These are phyloP conservation scores for Hypomontagnella monticulosa DNA, from an alignment of 495 filamentous ascomycete species.

Conservation along the genomic window DNA sequence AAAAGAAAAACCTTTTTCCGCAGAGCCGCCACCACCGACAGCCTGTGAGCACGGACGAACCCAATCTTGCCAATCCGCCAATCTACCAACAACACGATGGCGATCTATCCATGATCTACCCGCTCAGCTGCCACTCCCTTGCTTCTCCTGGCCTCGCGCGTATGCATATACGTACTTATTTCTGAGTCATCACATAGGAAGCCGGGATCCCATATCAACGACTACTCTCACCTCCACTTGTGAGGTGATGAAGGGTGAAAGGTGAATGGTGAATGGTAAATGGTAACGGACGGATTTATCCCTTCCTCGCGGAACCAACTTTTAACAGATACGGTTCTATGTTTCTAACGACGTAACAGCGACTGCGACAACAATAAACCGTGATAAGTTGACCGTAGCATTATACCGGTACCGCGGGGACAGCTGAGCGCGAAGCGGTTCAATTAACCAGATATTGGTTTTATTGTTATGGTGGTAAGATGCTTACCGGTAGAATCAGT, in stretches of 20 bases:
- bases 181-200: constrained; percentile 29
- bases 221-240: constrained; percentile 1
- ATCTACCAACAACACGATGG: constrained; percentile 10
- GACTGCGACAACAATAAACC: constrained; percentile 25
- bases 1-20: constrained; percentile 30
- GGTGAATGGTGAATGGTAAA: constrained; percentile 5
- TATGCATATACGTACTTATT: constrained; percentile 11
- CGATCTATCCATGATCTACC: constrained; percentile 40
- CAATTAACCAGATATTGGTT: constrained; percentile 26
- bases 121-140: constrained; percentile 17
- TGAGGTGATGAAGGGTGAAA: background rate
- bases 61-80: background rate
- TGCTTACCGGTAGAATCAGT: constrained; percentile 36
- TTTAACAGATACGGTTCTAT: background rate
- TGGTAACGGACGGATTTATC: constrained; percentile 1
- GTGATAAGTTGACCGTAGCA: constrained; percentile 14
- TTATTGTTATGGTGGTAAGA: constrained; percentile 30
- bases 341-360: constrained; percentile 24
- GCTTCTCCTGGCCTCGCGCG: constrained; percentile 15
- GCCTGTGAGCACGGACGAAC: constrained; percentile 19
- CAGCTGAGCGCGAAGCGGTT: constrained; percentile 15
- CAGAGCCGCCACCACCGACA: constrained; percentile 33
- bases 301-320: constrained; percentile 18
- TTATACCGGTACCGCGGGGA: background rate
- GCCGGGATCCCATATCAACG: constrained; percentile 10